phyloP scores from a whole-genome alignment of 208 protist genomes.

The Cochliopodium minus region DNA sequence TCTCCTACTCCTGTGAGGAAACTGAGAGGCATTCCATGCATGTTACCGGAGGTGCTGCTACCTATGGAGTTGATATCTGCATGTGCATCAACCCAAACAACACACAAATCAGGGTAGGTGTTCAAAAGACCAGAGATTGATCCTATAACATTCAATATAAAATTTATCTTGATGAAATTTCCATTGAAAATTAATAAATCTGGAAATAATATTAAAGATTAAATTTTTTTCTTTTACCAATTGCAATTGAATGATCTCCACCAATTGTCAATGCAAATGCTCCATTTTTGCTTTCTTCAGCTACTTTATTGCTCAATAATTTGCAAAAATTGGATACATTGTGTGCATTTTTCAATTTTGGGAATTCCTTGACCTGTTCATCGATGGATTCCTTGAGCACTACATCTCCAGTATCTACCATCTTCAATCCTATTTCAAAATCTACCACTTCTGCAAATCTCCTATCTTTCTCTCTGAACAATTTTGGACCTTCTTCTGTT shows the following conservation, averaged over 20 bases:
- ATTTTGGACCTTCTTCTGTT: too few relatives aligned
- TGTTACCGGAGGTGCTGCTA: constrained; percentile 36
- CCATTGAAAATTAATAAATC: neutral
- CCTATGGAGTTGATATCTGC: constrained; percentile 50
- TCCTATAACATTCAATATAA: too few relatives aligned
- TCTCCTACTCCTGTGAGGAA: constrained; percentile 37
- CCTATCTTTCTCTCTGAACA: too few relatives aligned
- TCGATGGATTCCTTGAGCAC: too few relatives aligned
- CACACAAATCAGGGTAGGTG: constrained; percentile 31
- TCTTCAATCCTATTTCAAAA: too few relatives aligned
- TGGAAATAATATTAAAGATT: constrained; percentile 2
- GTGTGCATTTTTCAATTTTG: too few relatives aligned
- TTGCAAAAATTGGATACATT: too few relatives aligned
- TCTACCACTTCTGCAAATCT: too few relatives aligned
- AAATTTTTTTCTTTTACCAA: constrained; percentile 8
- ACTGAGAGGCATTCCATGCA: constrained; percentile 48
- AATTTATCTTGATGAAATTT: too few relatives aligned
- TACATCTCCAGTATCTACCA: too few relatives aligned
- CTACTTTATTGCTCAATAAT: neutral
- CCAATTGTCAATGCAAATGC: constrained; percentile 10
- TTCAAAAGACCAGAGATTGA: constrained; percentile 32
- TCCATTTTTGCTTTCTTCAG: neutral
- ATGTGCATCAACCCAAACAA: constrained; percentile 54
- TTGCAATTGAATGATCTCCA: constrained; percentile 19
- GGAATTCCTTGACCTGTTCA: too few relatives aligned